Evolutionary conservation across 345 rosid species (phyloP), one percentile per base, ranked within the genome.

Genomic region (Dipteronia dyeriana): DNA sequence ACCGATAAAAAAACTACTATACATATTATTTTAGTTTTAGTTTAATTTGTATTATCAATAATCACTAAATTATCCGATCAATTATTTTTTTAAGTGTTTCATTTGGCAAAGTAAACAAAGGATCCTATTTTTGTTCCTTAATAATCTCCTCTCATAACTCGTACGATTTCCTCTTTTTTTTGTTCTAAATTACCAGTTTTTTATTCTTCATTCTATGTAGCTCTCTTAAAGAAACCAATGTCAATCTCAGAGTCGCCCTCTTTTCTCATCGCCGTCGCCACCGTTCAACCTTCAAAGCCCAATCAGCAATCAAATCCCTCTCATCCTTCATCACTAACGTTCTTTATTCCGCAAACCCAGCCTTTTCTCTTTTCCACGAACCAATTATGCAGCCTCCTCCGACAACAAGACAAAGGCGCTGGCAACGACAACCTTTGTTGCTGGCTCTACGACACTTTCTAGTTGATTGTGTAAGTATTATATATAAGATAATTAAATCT

Each of bases 401-500:
- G 80, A 41, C 85, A 79, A n/a, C 96, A 91, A 0, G 83, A 84
- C 39, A 90, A 97, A 11, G 97, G 99, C 57, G 78, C 97, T 25
- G 96, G 98, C 0, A 94, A 92, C 64, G 82, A 90, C 80, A 89
- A 86, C 76, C 94, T 93, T 74, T 95, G 96, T 71, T 90, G 96
- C 9, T 93, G 99, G 99, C 91, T 95, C 54, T 95, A 92, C 81
- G 96, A 95, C 74, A 90, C 98, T 5, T 93, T 95, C 81, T n/a
- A n/a, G n/a, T n/a, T n/a, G n/a, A n/a, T n/a, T n/a, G n/a, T n/a
- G n/a, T n/a, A n/a, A n/a, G n/a, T n/a, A n/a, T n/a, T n/a, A n/a
- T n/a, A n/a, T n/a, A n/a, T n/a, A n/a, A n/a, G n/a, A n/a, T n/a
- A n/a, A n/a, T n/a, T n/a, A n/a, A n/a, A n/a, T n/a, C n/a, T n/a